phyloP scores from a whole-genome alignment of 192 early-diverging fungal species.

The Entrophospora sp. region DNA sequence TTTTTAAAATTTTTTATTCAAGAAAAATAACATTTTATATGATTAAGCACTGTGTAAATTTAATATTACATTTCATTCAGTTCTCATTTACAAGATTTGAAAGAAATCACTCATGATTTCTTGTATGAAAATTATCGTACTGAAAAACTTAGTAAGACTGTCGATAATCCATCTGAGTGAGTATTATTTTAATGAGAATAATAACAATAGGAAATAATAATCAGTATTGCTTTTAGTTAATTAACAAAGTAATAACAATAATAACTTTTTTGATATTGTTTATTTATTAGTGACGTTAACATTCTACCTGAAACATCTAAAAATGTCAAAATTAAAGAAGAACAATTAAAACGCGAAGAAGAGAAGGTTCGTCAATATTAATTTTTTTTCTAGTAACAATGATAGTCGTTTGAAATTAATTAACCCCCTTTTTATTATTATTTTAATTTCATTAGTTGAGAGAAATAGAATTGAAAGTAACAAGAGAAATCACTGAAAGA shows the following conservation, averaged over 20 bases:
- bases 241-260: neutral
- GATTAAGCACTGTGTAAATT: neutral
- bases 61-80: constrained; percentile 30
- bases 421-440: neutral
- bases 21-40: neutral
- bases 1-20: neutral
- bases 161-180: constrained; percentile 29
- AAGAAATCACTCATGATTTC: constrained; percentile 92
- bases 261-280: constrained; percentile 1
- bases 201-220: constrained; percentile 26
- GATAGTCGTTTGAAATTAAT: neutral
- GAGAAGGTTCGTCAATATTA: constrained; percentile 27
- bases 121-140: constrained; percentile 96
- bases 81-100: constrained; percentile 95
- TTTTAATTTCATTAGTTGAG: constrained; percentile 21
- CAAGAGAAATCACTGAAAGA: constrained; percentile 47
- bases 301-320: no score
- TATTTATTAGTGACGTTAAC: no score
- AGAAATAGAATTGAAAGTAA: constrained; percentile 43
- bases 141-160: constrained; percentile 62
- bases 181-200: no score
- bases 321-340: constrained; percentile 39
- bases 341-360: constrained; percentile 45
- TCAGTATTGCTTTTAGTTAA: neutral
- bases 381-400: neutral